A percentile compares a stretch with the other conserved stretches of the same genome.
These are phyloP conservation scores for Cenchrus purpureus DNA, from an alignment of 176 grass and related monocot genomes.

Conservation along the genomic window DNA sequence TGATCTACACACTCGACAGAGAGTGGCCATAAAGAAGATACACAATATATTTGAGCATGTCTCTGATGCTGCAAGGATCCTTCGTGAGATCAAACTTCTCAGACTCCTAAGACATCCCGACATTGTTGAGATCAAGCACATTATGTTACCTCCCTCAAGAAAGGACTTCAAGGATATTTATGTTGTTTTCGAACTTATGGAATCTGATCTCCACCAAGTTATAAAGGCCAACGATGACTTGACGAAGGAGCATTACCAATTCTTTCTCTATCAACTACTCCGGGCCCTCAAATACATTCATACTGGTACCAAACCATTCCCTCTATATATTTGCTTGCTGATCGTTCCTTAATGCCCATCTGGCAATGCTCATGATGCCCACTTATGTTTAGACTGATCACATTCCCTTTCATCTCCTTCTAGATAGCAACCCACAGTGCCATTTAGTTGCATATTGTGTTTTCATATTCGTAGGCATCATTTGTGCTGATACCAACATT, in stretches of 20 bases:
- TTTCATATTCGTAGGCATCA: conserved; percentile 2
- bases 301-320: conserved; percentile 56
- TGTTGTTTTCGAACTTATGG: conserved; percentile 98
- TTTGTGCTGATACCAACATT: conserved; percentile 43
- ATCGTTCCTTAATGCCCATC: background rate
- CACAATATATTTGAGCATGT: conserved; percentile 94
- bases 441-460: background rate
- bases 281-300: conserved; percentile 98
- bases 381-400: background rate
- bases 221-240: conserved; percentile 97
- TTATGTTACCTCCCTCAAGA: conserved; percentile 92
- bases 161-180: conserved; percentile 96
- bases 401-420: conserved; percentile 21
- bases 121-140: conserved; percentile 97
- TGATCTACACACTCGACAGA: conserved; percentile 80
- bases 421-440: background rate
- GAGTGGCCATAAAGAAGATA: conserved; percentile 98
- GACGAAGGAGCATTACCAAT: conserved; percentile 97
- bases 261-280: conserved; percentile 94
- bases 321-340: background rate
- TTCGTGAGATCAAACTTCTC: conserved; percentile 95
- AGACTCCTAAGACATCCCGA: conserved; percentile 90
- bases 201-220: conserved; percentile 96
- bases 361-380: background rate
- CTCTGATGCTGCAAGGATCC: conserved; percentile 86